Base-by-base conservation (phyloP, 768 basidiomycete species). In the Psilocybe azurescens region DNA sequence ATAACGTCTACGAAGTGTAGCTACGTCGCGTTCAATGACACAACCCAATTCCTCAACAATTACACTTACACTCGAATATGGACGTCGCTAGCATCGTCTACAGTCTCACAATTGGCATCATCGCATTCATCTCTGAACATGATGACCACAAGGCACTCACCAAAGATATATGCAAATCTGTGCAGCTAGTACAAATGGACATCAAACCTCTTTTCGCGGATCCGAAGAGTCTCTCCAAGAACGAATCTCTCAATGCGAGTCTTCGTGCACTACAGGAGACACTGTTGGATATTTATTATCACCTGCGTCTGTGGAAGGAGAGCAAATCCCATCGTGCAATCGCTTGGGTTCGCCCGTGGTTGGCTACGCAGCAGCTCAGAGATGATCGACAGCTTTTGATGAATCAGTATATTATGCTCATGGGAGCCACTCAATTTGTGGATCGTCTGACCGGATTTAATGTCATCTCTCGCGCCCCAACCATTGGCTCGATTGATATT, bases 231-330 rank as follows among this genome's bases (percentile, higher is more conserved):
- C 51, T 52, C 51, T 28, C 30, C 6, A n/a, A 28, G 16, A 52
- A 52, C 51, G 32, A 52, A 52, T 52, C 51, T n/a, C 14, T 52
- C 51, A 52, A 52, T 5, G 51, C 5, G 28, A 52, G 29, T 32
- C 51, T 52, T n/a, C 30, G 16, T 32, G 51, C 51, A 13, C 24
- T 52, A 7, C 51, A 52, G 9, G 51, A 32, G 3, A 18, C 30
- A 5, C 51, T 52, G 2, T 7, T 30, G 51, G n/a, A 52, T 32
- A 28, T 16, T 16, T 52, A 53, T 36, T 53, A 53, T 14, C 33
- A 53, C n/a, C 52, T 53, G 1, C 33, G 52, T 36, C 33, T 36
- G 33, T 53, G 52, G 32, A 53, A 53, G 52, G 52, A 53, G 52
- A 53, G 52, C 18, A 30, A 32, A 6, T 53, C 33, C 0, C 52